These are phyloP conservation scores for Bipolaris oryzae DNA, from an alignment of 2,329 filamentous ascomycete genomes.

Conservation along the genomic window DNA sequence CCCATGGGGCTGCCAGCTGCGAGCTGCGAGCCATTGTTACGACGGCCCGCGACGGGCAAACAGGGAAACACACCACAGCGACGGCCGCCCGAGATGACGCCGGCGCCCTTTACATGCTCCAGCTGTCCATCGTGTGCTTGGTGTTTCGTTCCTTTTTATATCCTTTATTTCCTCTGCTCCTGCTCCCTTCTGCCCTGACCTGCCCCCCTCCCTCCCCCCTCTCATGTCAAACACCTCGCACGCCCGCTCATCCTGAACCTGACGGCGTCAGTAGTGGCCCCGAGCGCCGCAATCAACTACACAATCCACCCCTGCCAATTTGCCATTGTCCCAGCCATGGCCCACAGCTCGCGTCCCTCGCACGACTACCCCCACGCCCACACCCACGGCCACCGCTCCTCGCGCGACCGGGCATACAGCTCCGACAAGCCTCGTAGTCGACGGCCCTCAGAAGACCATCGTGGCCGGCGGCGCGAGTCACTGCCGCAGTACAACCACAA, in stretches of 20 bases:
- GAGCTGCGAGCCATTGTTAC: conserved; percentile 1
- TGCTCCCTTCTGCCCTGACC: not conserved
- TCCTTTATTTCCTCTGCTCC: not conserved
- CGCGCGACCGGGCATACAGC: conserved; percentile 30
- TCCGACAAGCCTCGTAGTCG: conserved; percentile 31
- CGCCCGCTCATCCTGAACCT: conserved; percentile 22
- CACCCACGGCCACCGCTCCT: conserved; percentile 11
- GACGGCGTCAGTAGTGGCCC: conserved; percentile 1
- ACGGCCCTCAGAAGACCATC: conserved; percentile 15
- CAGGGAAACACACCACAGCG: conserved; percentile 23
- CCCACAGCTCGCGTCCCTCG: conserved; percentile 23
- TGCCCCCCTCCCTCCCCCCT: conserved; percentile 12
- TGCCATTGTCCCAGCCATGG: conserved; percentile 18
- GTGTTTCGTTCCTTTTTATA: conserved; percentile 6
- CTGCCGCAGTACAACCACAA: conserved; percentile 52
- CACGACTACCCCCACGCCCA: conserved; percentile 16
- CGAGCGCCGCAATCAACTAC: not conserved
- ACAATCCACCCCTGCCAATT: not conserved
- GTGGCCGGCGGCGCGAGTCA: conserved; percentile 18
- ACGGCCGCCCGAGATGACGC: conserved; percentile 25
- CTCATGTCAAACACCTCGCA: conserved; percentile 13
- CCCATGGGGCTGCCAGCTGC: not conserved
- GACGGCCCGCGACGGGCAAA: conserved; percentile 23
- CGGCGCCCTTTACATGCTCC: conserved; percentile 8
- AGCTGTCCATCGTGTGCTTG: conserved; percentile 4